Conservation (phyloP, 257 asterid genomes). For the Nicotiana obtusifolia region DNA sequence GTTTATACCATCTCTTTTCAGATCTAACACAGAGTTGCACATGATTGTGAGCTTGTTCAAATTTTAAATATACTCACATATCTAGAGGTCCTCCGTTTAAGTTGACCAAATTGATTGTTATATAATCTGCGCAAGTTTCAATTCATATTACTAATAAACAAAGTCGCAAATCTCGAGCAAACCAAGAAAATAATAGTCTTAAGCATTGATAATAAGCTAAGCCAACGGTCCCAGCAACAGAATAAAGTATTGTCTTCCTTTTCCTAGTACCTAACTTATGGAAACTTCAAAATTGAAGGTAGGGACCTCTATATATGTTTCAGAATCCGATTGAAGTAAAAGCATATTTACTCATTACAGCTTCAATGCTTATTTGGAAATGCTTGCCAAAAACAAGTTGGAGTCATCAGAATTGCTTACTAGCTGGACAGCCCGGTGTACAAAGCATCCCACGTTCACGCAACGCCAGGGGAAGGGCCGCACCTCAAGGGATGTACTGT, state of each 20-base stretch:
- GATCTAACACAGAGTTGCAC: background rate
- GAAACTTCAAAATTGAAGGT: too few relatives aligned
- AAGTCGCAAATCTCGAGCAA: background rate
- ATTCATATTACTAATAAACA: background rate
- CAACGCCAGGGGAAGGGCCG: too few relatives aligned
- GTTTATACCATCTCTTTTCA: background rate
- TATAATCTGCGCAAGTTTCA: background rate
- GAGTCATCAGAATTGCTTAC: too few relatives aligned
- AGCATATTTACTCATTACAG: too few relatives aligned
- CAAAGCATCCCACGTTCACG: too few relatives aligned
- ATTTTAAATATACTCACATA: background rate
- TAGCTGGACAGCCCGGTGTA: too few relatives aligned
- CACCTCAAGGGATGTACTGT: too few relatives aligned
- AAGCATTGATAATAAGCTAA: background rate
- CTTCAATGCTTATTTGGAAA: too few relatives aligned
- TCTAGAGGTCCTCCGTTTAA: background rate
- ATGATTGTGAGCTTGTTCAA: background rate
- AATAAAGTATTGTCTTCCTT: background rate
- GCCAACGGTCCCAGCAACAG: background rate
- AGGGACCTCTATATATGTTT: too few relatives aligned
- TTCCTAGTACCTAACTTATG: background rate
- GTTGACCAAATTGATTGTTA: constrained; percentile 1
- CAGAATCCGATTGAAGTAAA: too few relatives aligned
- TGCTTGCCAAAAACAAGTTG: too few relatives aligned
- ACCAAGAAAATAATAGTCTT: background rate